phyloP scores from a whole-genome alignment of 768 basidiomycete species.

The Tephrocybe sp. region DNA sequence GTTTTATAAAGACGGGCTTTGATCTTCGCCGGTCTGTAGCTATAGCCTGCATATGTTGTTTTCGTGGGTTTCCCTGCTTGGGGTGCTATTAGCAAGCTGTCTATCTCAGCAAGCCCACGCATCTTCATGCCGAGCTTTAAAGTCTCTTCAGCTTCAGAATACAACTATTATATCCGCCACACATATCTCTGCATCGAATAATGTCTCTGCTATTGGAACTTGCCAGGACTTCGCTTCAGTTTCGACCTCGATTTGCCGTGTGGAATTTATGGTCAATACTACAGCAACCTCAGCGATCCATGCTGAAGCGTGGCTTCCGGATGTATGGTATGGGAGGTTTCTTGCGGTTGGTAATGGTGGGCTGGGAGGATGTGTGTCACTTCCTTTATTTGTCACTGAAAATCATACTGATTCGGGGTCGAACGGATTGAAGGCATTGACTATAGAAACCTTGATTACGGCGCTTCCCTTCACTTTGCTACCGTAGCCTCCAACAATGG shows the following conservation, averaged over 20 bases:
- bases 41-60: too few species aligned
- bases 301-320: conserved; percentile 12
- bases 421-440: background rate
- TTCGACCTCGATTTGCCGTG: background rate
- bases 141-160: conserved; percentile 2
- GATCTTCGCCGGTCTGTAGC: too few species aligned
- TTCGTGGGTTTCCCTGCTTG: too few species aligned
- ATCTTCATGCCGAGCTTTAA: background rate
- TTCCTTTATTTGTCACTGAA: too few species aligned
- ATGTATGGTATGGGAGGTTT: conserved; percentile 11
- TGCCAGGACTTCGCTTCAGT: background rate
- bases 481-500: conserved; percentile 7
- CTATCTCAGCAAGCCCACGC: background rate
- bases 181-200: background rate
- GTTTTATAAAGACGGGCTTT: too few species aligned
- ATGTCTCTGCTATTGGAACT: background rate
- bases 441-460: conserved; percentile 6
- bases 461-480: conserved; percentile 7
- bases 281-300: conserved; percentile 6
- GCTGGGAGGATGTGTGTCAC: conserved; percentile 1
- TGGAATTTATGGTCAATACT: background rate
- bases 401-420: background rate
- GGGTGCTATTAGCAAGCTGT: background rate
- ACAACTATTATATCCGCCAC: conserved; percentile 5
- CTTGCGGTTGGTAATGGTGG: conserved; percentile 11